Percentiles rank a stretch among this genome's conserved stretches.
Conservation (phyloP, 768 basidiomycete genomes). For the Phylloporus scabripes region DNA sequence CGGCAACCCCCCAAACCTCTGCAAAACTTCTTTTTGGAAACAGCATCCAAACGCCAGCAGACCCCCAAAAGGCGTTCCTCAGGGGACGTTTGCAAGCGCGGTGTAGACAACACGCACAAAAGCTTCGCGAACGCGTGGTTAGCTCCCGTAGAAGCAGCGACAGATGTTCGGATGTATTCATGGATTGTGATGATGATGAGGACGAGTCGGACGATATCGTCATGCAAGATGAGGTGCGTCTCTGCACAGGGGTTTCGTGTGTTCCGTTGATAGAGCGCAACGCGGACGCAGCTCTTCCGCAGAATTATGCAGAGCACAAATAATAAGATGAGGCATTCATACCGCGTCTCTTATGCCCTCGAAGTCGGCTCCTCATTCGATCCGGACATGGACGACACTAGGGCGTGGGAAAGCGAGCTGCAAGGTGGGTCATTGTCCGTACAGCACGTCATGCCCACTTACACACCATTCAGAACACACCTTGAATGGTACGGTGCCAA, state of each 20-base stretch:
- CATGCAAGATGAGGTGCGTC: constrained; percentile 55
- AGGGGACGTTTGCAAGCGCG: constrained; percentile 56
- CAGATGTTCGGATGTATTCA: constrained; percentile 38
- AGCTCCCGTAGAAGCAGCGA: constrained; percentile 41
- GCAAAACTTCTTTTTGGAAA: constrained; percentile 14
- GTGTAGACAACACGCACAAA: constrained; percentile 57
- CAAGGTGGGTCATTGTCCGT: constrained; percentile 29
- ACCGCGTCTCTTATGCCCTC: constrained; percentile 55
- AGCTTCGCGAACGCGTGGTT: constrained; percentile 48
- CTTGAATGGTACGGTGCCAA: constrained; percentile 17
- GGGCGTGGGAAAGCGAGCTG: constrained; percentile 56
- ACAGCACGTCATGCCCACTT: background rate
- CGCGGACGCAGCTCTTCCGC: constrained; percentile 48
- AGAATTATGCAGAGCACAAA: constrained; percentile 56
- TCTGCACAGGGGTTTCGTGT: background rate
- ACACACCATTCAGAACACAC: constrained; percentile 3
- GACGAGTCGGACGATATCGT: constrained; percentile 55
- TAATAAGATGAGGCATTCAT: constrained; percentile 46
- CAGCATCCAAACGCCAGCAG: constrained; percentile 27
- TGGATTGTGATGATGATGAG: constrained; percentile 48
- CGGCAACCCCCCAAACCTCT: constrained; percentile 6
- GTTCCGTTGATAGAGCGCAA: constrained; percentile 6
- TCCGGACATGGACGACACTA: constrained; percentile 61
- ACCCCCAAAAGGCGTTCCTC: constrained; percentile 50
- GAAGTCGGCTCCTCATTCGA: constrained; percentile 77